phyloP scores from a whole-genome alignment of 768 basidiomycete species.

The Mycena albidolilacea region DNA sequence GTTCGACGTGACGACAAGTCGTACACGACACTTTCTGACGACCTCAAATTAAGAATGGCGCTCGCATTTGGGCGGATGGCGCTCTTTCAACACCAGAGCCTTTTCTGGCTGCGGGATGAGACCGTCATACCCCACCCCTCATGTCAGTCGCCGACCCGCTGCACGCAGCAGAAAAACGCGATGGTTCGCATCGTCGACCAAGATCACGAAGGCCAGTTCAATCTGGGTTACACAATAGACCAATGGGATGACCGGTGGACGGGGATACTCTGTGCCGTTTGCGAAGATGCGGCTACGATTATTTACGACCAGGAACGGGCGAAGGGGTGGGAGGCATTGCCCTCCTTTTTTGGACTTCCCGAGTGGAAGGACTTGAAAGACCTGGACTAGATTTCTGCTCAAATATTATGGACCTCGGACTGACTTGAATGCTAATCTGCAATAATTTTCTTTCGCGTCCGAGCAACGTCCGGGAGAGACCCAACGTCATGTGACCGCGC shows the following conservation, averaged over 20 bases:
- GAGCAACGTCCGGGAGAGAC: too few species aligned
- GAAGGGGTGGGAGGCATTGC: slow-evolving; percentile 19
- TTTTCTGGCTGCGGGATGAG: slow-evolving; percentile 13
- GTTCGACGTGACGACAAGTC: slow-evolving; percentile 18
- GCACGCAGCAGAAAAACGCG: slow-evolving; percentile 13
- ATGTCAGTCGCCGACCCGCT: not conserved
- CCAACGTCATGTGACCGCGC: slow-evolving; percentile 7
- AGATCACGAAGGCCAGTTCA: slow-evolving; percentile 20
- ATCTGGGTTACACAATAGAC: slow-evolving; percentile 24
- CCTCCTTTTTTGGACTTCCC: slow-evolving; percentile 24
- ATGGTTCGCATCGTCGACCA: slow-evolving; percentile 22
- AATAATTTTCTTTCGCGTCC: too few species aligned
- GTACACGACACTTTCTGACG: slow-evolving; percentile 7
- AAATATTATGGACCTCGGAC: too few species aligned
- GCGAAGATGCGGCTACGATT: slow-evolving; percentile 6
- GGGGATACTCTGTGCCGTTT: slow-evolving; percentile 3
- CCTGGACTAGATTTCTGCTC: not conserved
- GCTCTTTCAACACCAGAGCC: slow-evolving; percentile 11
- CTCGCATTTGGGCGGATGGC: slow-evolving; percentile 21
- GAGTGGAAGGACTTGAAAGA: slow-evolving; percentile 28
- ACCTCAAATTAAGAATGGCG: slow-evolving; percentile 16
- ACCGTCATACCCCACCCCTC: not conserved
- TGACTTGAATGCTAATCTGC: too few species aligned
- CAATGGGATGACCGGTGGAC: slow-evolving; percentile 23
- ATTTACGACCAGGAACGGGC: slow-evolving; percentile 1